phyloP scores from a whole-genome alignment of 2,329 filamentous ascomycete species.

The Botryotinia globosa region DNA sequence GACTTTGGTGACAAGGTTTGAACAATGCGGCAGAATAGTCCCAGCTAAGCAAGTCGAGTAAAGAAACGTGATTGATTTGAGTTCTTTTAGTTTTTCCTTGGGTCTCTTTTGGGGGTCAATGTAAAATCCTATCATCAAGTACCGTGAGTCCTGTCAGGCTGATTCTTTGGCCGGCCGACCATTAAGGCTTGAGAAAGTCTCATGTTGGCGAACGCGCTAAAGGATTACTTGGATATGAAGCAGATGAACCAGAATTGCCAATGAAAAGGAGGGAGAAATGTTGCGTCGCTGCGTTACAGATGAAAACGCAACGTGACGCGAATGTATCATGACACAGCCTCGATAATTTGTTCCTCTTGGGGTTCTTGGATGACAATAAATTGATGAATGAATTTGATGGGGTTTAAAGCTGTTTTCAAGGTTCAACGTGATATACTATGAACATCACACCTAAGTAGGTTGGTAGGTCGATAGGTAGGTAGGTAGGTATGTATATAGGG shows the following conservation, averaged over 20 bases:
- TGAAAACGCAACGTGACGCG: constrained; percentile 21
- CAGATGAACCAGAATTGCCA: background rate
- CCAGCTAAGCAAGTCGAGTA: background rate
- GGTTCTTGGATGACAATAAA: background rate
- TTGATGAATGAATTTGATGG: background rate
- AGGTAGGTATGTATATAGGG: background rate
- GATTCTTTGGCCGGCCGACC: constrained; percentile 5
- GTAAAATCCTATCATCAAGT: constrained; percentile 13
- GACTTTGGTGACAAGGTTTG: background rate
- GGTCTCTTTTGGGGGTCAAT: background rate
- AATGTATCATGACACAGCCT: constrained; percentile 22
- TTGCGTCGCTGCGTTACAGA: background rate
- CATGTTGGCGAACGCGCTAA: constrained; percentile 25
- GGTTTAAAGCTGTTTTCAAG: too few species aligned
- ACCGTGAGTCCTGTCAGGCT: constrained; percentile 18
- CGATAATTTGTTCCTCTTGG: constrained; percentile 11
- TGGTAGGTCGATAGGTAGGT: background rate
- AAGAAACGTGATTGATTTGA: background rate
- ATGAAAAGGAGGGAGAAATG: background rate
- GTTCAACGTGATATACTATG: background rate
- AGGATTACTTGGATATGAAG: constrained; percentile 22
- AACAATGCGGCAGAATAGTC: constrained; percentile 7
- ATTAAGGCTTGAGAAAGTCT: constrained; percentile 16
- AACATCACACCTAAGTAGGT: background rate
- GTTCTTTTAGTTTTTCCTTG: background rate